Evolutionary conservation across 768 basidiomycete species (phyloP).

Genomic region (Cystofilobasidium bisporidii): DNA sequence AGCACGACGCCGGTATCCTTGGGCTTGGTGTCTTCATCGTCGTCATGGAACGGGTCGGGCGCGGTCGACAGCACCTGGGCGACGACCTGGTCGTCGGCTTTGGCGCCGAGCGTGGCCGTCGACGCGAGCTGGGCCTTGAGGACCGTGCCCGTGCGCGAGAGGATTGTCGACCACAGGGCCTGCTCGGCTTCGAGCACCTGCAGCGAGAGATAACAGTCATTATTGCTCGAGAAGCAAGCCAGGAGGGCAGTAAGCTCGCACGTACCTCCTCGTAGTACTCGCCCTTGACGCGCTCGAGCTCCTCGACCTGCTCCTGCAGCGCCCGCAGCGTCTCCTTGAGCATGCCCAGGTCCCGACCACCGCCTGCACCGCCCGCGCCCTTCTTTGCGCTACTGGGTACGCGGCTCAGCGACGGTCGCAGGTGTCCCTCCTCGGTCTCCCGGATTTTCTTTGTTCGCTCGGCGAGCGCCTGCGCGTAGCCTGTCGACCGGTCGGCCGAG

Average conservation of each 20-base stretch:
- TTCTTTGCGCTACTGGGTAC: not conserved
- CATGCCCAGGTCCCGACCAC: not conserved
- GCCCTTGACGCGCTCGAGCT: slow-evolving; percentile 2
- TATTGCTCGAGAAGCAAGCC: too few relatives aligned
- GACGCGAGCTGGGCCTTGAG: not conserved
- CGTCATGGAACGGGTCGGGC: not conserved
- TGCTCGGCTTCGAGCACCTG: not conserved
- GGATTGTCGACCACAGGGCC: not conserved
- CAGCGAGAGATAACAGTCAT: too few relatives aligned
- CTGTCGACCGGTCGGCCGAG: not conserved
- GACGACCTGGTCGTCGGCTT: not conserved
- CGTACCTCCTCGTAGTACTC: not conserved
- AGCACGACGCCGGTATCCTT: not conserved
- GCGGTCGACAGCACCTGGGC: not conserved
- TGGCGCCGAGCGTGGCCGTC: not conserved
- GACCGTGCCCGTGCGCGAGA: not conserved
- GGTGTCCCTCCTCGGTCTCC: not conserved
- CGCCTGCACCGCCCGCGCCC: not conserved
- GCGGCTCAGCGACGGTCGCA: not conserved
- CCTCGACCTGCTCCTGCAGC: not conserved
- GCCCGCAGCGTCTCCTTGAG: not conserved
- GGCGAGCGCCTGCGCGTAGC: not conserved
- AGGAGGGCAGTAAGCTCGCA: not conserved
- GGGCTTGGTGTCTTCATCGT: not conserved
- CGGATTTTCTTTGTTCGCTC: not conserved